Conservation (phyloP, 805 yeast species). For the Cyberlindnera sargentensis region DNA sequence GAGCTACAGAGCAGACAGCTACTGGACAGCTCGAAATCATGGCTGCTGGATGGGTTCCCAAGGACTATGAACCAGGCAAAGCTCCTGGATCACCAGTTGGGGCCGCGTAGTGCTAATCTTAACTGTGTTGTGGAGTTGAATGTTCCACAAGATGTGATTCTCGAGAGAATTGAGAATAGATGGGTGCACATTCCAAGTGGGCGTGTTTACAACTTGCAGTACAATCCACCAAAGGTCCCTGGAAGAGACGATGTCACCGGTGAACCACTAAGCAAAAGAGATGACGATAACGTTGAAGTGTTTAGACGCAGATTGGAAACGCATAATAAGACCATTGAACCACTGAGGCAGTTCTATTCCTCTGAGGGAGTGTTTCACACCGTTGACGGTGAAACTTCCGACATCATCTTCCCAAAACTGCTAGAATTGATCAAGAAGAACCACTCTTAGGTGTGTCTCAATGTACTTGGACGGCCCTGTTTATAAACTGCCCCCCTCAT, state of each 20-base stretch:
- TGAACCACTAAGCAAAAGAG: constrained; percentile 70
- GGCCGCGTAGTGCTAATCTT: constrained; percentile 31
- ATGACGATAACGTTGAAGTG: constrained; percentile 75
- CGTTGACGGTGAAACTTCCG: constrained; percentile 76
- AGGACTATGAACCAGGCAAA: constrained; percentile 70
- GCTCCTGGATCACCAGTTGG: constrained; percentile 41
- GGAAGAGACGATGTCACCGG: constrained; percentile 88
- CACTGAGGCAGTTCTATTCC: constrained; percentile 58
- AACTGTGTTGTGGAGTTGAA: constrained; percentile 80
- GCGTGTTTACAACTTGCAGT: constrained; percentile 75
- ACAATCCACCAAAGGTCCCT: constrained; percentile 81
- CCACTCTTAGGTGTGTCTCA: constrained; percentile 9
- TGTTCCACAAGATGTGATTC: constrained; percentile 79
- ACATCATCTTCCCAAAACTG: constrained; percentile 73
- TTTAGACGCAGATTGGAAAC: constrained; percentile 59
- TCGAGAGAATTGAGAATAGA: constrained; percentile 75
- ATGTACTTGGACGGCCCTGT: too few relatives aligned
- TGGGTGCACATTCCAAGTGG: constrained; percentile 85
- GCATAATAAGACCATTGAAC: constrained; percentile 52
- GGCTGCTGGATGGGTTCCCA: constrained; percentile 92
- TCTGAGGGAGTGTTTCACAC: constrained; percentile 41
- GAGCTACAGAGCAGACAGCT: constrained; percentile 40
- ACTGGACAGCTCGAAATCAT: constrained; percentile 39
- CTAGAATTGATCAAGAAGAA: constrained; percentile 30
- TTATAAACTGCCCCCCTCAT: too few relatives aligned